These are phyloP conservation scores for Coix lacrymajobi DNA, from an alignment of 176 grass and related monocot species.

Conservation along the genomic window DNA sequence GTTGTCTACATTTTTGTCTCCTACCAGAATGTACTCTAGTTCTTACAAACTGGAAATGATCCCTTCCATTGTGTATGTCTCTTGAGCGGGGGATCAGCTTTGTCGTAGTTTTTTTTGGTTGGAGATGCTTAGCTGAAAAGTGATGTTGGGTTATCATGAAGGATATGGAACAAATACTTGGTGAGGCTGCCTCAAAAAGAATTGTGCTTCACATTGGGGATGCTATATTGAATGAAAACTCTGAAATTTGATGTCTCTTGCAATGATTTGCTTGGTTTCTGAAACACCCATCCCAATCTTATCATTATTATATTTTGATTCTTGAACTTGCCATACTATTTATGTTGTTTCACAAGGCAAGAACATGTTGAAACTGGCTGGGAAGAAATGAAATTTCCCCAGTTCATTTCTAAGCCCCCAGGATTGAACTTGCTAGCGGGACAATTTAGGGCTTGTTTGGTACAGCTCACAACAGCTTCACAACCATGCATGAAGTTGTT, in stretches of 20 bases:
- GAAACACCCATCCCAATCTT: not conserved
- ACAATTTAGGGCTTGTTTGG: too few relatives aligned
- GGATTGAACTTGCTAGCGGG: not conserved
- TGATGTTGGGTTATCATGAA: not conserved
- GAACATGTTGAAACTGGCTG: not conserved
- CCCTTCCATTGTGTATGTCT: conserved; percentile 4
- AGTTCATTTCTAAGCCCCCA: too few relatives aligned
- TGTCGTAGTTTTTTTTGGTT: not conserved
- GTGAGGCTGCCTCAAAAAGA: not conserved
- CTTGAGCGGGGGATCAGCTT: not conserved
- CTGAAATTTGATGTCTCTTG: not conserved
- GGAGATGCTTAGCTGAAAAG: not conserved
- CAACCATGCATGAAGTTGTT: too few relatives aligned
- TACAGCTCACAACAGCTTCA: too few relatives aligned
- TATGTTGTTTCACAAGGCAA: not conserved
- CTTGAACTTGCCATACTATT: not conserved
- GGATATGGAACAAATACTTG: not conserved
- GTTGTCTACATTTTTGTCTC: not conserved
- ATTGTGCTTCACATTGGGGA: not conserved
- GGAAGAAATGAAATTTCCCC: not conserved
- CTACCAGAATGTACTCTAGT: not conserved
- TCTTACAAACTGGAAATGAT: conserved; percentile 15
- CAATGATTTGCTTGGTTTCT: not conserved
- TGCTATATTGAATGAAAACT: not conserved
- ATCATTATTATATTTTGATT: not conserved